Conservation (phyloP, 108 stramenopile genomes). For the Fistulifera pelliculosa region DNA sequence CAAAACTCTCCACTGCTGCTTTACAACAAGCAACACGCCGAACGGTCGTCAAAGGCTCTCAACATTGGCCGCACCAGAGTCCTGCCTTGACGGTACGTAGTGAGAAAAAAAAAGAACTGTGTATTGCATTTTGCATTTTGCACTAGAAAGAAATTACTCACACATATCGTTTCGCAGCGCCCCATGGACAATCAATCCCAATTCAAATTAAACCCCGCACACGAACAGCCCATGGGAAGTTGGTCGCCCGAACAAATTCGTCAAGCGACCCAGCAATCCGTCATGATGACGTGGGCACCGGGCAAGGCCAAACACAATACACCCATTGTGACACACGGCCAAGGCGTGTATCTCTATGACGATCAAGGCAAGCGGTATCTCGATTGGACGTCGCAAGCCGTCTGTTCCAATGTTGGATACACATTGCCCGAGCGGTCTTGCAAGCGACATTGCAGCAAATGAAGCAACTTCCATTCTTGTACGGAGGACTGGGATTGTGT, state of each 20-base stretch:
- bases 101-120: no score
- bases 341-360: slow-evolving; percentile 38
- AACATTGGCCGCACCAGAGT: slow-evolving; percentile 25
- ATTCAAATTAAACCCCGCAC: slow-evolving; percentile 11
- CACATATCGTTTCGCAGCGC: no score
- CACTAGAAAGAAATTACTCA: no score
- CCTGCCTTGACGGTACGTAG: slow-evolving; percentile 24
- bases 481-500: slow-evolving; percentile 31
- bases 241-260: slow-evolving; percentile 28
- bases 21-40: not conserved
- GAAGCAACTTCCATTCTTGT: slow-evolving; percentile 22
- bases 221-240: slow-evolving; percentile 25
- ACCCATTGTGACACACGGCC: slow-evolving; percentile 29
- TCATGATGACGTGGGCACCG: slow-evolving; percentile 43
- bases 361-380: slow-evolving; percentile 33
- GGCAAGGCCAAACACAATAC: slow-evolving; percentile 24
- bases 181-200: slow-evolving; percentile 17
- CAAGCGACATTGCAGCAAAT: slow-evolving; percentile 28
- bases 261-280: slow-evolving; percentile 10
- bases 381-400: slow-evolving; percentile 48
- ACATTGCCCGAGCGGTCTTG: slow-evolving; percentile 18
- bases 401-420: slow-evolving; percentile 44
- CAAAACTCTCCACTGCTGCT: slow-evolving; percentile 13
- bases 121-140: no score
- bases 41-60: slow-evolving; percentile 10